These are phyloP conservation scores for Yarrowia divulgata DNA, from an alignment of 805 yeast species.

Conservation along the genomic window DNA sequence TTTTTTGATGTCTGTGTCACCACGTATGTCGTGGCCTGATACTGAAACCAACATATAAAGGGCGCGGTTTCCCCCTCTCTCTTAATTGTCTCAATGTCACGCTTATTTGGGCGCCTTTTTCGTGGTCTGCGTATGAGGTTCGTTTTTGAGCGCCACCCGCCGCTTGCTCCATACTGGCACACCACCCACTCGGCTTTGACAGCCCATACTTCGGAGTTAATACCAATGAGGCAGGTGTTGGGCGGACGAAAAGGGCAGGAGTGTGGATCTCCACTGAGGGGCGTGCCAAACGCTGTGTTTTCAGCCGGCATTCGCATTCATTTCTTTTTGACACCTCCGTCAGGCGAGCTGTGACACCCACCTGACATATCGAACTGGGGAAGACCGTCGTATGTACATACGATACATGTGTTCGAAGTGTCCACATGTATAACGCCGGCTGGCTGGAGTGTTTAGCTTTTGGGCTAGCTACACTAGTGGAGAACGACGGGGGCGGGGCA, in stretches of 20 bases:
- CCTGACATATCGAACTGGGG: too few species aligned
- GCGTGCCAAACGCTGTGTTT: too few species aligned
- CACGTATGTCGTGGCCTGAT: background rate
- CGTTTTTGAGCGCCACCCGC: background rate
- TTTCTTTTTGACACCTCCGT: too few species aligned
- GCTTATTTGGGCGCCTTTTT: constrained; percentile 18
- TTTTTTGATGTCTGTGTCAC: background rate
- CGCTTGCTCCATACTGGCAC: constrained; percentile 5
- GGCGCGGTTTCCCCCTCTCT: background rate
- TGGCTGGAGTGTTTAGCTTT: constrained; percentile 9
- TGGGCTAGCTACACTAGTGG: background rate
- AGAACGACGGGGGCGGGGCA: too few species aligned
- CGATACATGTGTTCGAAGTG: too few species aligned
- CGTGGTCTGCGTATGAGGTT: background rate
- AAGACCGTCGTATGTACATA: too few species aligned
- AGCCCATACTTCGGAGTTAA: constrained; percentile 17
- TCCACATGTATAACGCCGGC: background rate
- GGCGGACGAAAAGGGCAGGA: background rate
- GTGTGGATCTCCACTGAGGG: background rate
- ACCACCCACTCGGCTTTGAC: background rate
- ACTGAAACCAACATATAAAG: background rate
- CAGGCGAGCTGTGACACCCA: too few species aligned
- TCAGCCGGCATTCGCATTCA: too few species aligned
- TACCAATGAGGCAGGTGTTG: constrained; percentile 15
- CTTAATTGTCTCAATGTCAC: background rate